Conservation (phyloP, 108 stramenopile genomes). For the Skeletonema tropicum region DNA sequence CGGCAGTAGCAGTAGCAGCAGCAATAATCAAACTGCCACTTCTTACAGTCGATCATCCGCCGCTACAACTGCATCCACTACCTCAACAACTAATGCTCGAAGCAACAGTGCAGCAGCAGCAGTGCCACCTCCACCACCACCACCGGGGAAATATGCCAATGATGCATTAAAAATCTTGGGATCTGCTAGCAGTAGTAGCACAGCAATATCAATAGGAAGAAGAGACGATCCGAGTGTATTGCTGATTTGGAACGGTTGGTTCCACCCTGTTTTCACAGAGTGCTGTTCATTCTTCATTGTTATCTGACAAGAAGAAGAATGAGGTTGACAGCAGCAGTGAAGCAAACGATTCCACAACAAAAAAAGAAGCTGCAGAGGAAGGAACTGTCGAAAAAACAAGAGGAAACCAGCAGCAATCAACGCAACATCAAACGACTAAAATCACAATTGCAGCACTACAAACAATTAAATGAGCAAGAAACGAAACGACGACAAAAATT, state of each 20-base stretch:
- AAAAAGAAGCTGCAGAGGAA: not conserved
- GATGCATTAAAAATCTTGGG: not conserved
- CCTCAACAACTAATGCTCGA: not conserved
- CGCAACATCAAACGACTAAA: conserved; percentile 5
- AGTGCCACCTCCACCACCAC: not conserved
- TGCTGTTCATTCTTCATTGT: not conserved
- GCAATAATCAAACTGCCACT: not conserved
- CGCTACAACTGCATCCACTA: not conserved
- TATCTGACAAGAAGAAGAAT: not conserved
- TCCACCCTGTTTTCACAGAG: conserved; percentile 21
- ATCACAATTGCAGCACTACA: conserved; percentile 26
- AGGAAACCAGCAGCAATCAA: not conserved
- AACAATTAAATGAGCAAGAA: conserved; percentile 27
- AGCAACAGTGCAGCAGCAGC: no score
- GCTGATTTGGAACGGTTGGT: conserved; percentile 20
- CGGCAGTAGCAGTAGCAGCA: no score
- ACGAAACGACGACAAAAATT: conserved; percentile 24
- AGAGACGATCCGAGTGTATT: conserved; percentile 12
- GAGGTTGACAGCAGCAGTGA: not conserved
- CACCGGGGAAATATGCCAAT: not conserved
- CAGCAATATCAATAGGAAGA: not conserved
- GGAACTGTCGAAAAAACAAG: not conserved
- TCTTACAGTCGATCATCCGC: not conserved
- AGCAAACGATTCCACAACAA: not conserved
- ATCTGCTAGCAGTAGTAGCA: not conserved